Conservation (phyloP, 1,284 basidiomycete species). For the Rhodotorula glutinis region DNA sequence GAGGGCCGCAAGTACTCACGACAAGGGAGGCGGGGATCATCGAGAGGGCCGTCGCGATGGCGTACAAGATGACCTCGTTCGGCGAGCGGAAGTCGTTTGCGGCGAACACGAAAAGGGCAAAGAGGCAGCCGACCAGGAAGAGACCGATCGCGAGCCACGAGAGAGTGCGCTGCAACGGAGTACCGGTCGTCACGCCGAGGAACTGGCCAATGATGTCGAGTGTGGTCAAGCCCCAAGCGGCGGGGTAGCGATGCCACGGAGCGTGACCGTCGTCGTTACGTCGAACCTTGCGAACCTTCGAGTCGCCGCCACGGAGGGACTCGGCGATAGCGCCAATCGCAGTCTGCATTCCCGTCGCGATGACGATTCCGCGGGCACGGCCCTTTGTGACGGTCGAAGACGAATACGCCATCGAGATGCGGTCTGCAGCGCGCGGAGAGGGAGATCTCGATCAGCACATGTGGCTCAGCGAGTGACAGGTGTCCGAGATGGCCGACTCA, state of each 20-base stretch:
- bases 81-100: slow-evolving; percentile 44
- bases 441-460: background rate
- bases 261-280: slow-evolving; percentile 48
- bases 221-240: slow-evolving; percentile 48
- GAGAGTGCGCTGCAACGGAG: slow-evolving; percentile 48
- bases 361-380: slow-evolving; percentile 59
- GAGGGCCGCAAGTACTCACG: slow-evolving; percentile 8
- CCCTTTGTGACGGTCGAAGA: slow-evolving; percentile 66
- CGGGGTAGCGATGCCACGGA: slow-evolving; percentile 48
- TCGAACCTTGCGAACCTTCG: slow-evolving; percentile 34
- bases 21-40: slow-evolving; percentile 55
- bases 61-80: slow-evolving; percentile 45
- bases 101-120: slow-evolving; percentile 49
- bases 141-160: slow-evolving; percentile 47
- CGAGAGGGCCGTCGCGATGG: slow-evolving; percentile 56
- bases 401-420: slow-evolving; percentile 60
- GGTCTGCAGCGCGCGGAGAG: slow-evolving; percentile 54
- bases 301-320: slow-evolving; percentile 49
- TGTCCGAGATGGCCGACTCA: background rate
- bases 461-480: background rate
- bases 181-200: slow-evolving; percentile 48
- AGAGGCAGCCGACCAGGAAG: slow-evolving; percentile 40
- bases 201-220: slow-evolving; percentile 48
- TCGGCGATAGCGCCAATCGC: slow-evolving; percentile 62
- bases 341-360: slow-evolving; percentile 64